Evolutionary conservation across 2,329 filamentous ascomycete genomes (phyloP).

Genomic region (Fusarium euwallaceae): DNA sequence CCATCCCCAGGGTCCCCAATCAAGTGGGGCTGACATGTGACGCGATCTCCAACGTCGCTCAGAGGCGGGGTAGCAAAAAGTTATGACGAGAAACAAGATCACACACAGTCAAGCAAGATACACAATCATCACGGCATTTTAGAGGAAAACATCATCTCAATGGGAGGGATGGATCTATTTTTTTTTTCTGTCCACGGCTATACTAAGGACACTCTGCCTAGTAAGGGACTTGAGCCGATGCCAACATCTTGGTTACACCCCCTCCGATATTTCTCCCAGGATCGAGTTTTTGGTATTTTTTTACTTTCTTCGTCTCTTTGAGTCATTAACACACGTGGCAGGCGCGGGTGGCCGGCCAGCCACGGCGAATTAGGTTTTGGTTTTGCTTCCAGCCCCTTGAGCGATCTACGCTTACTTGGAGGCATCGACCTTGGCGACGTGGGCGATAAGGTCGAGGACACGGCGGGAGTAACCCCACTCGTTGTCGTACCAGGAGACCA

Average conservation of each 20-base stretch:
- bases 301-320: constrained; percentile 39
- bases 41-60: not conserved
- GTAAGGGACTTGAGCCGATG: constrained; percentile 38
- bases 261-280: constrained; percentile 42
- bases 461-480: constrained; percentile 99
- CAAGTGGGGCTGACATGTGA: constrained; percentile 9
- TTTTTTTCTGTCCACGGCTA: constrained; percentile 43
- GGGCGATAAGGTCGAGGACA: constrained; percentile 84
- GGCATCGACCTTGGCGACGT: constrained; percentile 83
- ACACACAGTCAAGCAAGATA: not conserved
- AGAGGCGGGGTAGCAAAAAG: not conserved
- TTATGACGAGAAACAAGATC: not conserved
- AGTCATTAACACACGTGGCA: constrained; percentile 45
- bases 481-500: constrained; percentile 99
- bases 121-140: not conserved
- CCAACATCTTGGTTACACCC: constrained; percentile 41
- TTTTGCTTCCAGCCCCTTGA: constrained; percentile 41
- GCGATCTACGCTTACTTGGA: constrained; percentile 59
- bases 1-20: not conserved
- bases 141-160: constrained; percentile 13
- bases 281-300: constrained; percentile 39
- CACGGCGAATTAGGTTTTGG: constrained; percentile 41
- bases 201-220: constrained; percentile 41
- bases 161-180: constrained; percentile 44
- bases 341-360: constrained; percentile 20